Evolutionary conservation across 225 moss, liverwort and hornwort genomes (phyloP).

Genomic region (Anthoceros angustus): DNA sequence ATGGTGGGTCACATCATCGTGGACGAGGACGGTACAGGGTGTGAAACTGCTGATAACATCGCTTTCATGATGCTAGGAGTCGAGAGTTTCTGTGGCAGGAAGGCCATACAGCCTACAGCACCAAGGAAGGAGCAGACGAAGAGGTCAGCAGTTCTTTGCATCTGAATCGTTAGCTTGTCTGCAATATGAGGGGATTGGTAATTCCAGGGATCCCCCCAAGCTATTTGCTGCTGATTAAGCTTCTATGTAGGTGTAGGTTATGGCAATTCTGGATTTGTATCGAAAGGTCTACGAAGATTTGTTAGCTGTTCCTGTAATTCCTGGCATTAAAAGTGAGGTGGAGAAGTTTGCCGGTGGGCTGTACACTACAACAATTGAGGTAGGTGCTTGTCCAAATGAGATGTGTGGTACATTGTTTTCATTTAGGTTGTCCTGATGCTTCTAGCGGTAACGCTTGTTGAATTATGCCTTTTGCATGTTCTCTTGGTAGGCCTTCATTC

Average conservation of each 20-base stretch:
- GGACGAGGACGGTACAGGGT: background rate
- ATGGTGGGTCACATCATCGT: background rate
- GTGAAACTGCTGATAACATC: background rate
- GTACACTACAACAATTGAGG: constrained; percentile 91
- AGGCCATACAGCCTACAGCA: constrained; percentile 83
- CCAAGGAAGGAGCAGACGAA: constrained; percentile 63
- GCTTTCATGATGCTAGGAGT: constrained; percentile 36
- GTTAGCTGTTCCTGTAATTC: constrained; percentile 77
- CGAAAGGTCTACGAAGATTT: constrained; percentile 85
- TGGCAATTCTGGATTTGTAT: constrained; percentile 77
- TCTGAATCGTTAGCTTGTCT: background rate
- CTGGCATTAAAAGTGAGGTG: constrained; percentile 75
- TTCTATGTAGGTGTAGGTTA: constrained; percentile 42
- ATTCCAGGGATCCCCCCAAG: background rate
- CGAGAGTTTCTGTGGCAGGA: constrained; percentile 99
- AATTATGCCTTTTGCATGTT: background rate
- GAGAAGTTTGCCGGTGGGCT: constrained; percentile 96
- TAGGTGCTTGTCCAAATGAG: constrained; percentile 7
- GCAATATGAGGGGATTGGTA: background rate
- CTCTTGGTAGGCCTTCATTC: constrained; percentile 47
- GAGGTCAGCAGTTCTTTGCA: constrained; percentile 34
- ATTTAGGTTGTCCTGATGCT: no score
- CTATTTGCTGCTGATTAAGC: background rate
- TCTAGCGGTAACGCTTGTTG: background rate
- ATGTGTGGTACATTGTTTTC: no score